phyloP scores from a whole-genome alignment of 1,139 yeast species.

The Yamadazyma mexicana region DNA sequence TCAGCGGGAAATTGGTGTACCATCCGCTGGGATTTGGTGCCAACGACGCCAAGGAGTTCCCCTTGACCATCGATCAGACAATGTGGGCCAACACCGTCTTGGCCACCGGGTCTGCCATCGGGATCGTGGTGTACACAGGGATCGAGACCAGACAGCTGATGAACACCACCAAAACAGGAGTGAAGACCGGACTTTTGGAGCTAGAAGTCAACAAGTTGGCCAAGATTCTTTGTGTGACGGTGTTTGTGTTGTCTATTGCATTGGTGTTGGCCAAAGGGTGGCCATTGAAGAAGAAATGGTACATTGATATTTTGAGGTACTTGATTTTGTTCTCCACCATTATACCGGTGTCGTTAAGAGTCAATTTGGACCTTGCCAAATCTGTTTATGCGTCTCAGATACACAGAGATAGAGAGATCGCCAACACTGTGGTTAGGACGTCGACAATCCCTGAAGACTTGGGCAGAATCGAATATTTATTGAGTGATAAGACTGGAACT shows the following conservation, averaged over 20 bases:
- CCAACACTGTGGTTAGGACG: constrained; percentile 89
- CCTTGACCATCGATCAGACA: constrained; percentile 85
- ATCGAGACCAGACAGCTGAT: constrained; percentile 89
- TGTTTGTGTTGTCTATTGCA: constrained; percentile 71
- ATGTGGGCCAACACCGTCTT: constrained; percentile 98
- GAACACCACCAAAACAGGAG: constrained; percentile 89
- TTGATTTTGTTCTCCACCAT: constrained; percentile 90
- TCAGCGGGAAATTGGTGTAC: constrained; percentile 68
- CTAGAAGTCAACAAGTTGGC: constrained; percentile 86
- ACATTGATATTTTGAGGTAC: constrained; percentile 84
- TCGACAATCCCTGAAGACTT: constrained; percentile 97
- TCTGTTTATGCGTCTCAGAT: constrained; percentile 95
- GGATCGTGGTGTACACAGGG: constrained; percentile 89
- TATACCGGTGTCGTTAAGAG: constrained; percentile 93
- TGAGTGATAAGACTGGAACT: constrained; percentile 96
- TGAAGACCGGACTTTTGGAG: constrained; percentile 86
- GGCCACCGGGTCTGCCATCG: constrained; percentile 90
- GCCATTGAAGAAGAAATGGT: constrained; percentile 66
- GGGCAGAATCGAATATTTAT: constrained; percentile 89
- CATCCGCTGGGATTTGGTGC: constrained; percentile 31
- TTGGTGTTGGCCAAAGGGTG: constrained; percentile 83
- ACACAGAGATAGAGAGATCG: constrained; percentile 78
- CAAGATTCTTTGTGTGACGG: constrained; percentile 84
- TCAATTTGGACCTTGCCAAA: constrained; percentile 91
- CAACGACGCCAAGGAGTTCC: constrained; percentile 42